These are phyloP conservation scores for Heliamphora ciliata DNA, from an alignment of 179 eudicot genomes.

Conservation along the genomic window DNA sequence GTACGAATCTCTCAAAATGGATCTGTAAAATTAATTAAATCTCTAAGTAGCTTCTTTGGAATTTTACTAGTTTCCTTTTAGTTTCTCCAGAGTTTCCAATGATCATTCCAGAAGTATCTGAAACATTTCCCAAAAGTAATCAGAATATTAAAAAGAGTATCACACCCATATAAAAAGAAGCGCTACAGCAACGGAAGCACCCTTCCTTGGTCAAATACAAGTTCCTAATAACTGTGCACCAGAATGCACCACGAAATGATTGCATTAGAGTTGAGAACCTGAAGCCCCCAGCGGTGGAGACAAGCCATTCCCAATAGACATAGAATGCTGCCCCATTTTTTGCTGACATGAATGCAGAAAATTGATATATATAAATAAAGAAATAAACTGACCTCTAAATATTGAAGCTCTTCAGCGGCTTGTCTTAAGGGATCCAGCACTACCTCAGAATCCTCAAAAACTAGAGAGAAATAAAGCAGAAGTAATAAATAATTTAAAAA, in stretches of 20 bases:
- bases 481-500: no score
- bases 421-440: conserved; percentile 65
- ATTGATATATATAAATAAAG: background rate
- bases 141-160: no score
- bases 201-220: background rate
- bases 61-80: no score
- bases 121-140: no score
- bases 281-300: background rate
- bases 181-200: no score
- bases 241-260: background rate
- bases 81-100: no score
- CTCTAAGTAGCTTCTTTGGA: no score
- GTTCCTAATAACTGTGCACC: background rate
- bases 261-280: background rate
- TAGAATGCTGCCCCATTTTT: background rate
- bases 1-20: no score
- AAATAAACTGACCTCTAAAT: conserved; percentile 58
- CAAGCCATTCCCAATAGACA: background rate
- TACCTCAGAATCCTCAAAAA: conserved; percentile 51
- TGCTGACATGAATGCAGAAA: background rate
- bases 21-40: no score
- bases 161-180: no score
- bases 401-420: conserved; percentile 74
- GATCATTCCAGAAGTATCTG: no score
- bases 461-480: conserved; percentile 23